Evolutionary conservation across 2,329 filamentous ascomycete species (phyloP), one percentile per base, ranked within the genome.

Genomic region (Fusarium compactum): DNA sequence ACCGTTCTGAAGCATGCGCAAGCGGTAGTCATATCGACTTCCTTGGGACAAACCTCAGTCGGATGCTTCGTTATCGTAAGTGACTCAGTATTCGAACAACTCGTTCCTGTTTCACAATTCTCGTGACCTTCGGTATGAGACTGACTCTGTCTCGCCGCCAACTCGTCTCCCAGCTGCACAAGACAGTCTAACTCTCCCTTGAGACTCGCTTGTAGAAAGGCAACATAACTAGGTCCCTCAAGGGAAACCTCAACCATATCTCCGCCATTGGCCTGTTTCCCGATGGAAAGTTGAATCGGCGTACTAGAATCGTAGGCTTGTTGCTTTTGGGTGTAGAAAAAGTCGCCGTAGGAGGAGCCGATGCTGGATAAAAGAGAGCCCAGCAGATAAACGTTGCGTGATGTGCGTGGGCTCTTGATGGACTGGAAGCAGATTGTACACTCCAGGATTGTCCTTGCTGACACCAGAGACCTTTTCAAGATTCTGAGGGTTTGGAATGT

Each of bases 11-110:
- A 69, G 6, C 67, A 69, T 0, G 66, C 62, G 24, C 67, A 69
- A 0, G 62, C 66, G 6, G 54, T 66, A 0, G 67, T 69, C 29
- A 69, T 69, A 7, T 69, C 67, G 5, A 69, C 66, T 30, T 69
- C 67, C 29, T 57, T 70, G 0, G 67, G 67, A 12, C 67, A 69
- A 0, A 69, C 51, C 10, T 69, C 67, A 0, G 67, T 55, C 2
- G 66, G 67, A 47, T 69, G 62, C 11, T 70, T 69, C 1, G 57
- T 51, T 0, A 32, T 61, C 3, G 66, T 56, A 0, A 67, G 41
- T 3, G 61, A 55, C 29, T 69, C 67, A 0, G 44, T 57, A 8
- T 70, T 70, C 2, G 54, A 62, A n/a, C 67, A 69, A 12, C 57
- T 69, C 9, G 63, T 70, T 6, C 67, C 67, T 0, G 67, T 53